Conservation (phyloP, 2,329 filamentous ascomycete genomes). For the Ophiocordyceps australis region DNA sequence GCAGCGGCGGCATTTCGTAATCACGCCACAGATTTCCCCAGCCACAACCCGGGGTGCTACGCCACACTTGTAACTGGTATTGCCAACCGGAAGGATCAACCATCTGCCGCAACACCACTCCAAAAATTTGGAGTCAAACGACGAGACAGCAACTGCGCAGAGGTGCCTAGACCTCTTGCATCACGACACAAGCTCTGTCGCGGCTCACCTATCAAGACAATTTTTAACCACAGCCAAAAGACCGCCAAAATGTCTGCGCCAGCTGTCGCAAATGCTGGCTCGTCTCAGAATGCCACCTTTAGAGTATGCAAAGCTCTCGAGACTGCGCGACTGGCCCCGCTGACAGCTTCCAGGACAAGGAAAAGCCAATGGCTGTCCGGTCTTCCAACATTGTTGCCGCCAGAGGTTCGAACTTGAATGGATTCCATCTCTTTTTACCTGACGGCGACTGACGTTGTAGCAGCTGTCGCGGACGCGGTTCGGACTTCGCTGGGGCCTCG, state of each 20-base stretch:
- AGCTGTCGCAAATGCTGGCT: conserved; percentile 15
- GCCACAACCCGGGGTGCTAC: no score
- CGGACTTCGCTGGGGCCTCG: conserved; percentile 88
- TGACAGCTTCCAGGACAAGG: conserved; percentile 50
- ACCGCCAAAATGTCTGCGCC: conserved; percentile 26
- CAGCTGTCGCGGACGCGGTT: conserved; percentile 93
- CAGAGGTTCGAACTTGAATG: conserved; percentile 52
- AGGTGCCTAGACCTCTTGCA: no score
- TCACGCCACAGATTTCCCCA: no score
- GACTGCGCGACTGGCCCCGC: conserved; percentile 17
- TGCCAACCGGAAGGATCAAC: no score
- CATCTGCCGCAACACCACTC: no score
- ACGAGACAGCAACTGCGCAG: no score
- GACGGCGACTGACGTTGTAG: conserved; percentile 1
- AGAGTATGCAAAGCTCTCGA: conserved; percentile 24
- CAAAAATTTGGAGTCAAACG: no score
- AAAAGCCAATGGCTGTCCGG: conserved; percentile 95
- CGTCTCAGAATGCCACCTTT: conserved; percentile 34
- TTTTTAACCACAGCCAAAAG: no score
- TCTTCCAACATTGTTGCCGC: conserved; percentile 95
- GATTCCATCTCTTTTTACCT: neutral
- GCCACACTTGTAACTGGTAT: no score
- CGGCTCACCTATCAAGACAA: no score
- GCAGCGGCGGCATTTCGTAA: no score
- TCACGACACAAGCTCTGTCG: no score